Evolutionary conservation across 169 alveolate genomes (phyloP), one percentile per base, ranked within the genome.

Genomic region (Plasmodium sp.): DNA sequence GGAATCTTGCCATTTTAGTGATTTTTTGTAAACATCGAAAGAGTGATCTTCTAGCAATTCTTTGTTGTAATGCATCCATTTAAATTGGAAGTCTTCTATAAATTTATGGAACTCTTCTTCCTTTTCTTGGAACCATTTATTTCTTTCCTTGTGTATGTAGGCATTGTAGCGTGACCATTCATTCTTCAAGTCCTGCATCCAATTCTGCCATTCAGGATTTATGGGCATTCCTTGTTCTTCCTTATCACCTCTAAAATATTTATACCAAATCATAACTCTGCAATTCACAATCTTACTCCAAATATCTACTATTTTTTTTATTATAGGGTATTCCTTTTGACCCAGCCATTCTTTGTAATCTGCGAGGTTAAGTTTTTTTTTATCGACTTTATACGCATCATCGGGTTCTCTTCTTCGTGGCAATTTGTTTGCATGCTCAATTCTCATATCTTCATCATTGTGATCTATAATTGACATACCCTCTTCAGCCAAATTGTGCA

Each of bases 291-390:
- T 16, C 34, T 77, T 77, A 16, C 10, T 0, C 62, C 51, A 31
- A 0, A 34, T 22, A 22, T 22, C 27, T 22, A 22, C 27, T 22
- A 22, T 22, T 22, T 22, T 22, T 22, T 22, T 22, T 77, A 5
- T 1, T 34, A 77, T 0, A 77, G 54, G 33, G 41, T 22, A 1
- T 12, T 18, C 62, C 43, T 77, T 45, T 18, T 77, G 27, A 18
- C 41, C 84, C 7, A 77, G 84, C 84, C 84, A 77, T n/a, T 77
- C 62, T 39, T 36, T 36, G 84, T 77, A 77, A 77, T 77, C 84
- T 77, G 84, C 1, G 18, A 77, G 33, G 39, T 41, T 12, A 77
- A 77, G 84, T 34, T 77, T 16, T 77, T 77, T 12, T 77, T 33
- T 33, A 2, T 39, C 72, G 6, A 39, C 18, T n/a, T 39, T 77